Base-by-base conservation (phyloP, 805 yeast genomes). In the Pichia rugopelliculosa region DNA sequence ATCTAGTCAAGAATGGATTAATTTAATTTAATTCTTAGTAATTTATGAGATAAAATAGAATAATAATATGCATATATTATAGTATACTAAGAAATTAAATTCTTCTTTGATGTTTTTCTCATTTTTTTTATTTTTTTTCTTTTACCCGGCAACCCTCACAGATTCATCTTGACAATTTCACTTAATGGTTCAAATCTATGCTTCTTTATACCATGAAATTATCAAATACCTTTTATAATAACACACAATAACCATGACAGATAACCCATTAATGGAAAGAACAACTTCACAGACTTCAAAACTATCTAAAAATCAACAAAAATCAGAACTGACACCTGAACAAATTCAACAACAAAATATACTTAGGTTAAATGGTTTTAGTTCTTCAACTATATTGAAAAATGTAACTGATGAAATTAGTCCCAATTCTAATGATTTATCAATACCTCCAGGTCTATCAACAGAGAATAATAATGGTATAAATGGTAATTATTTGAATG, bases 251-350 rank as follows among this genome's bases (percentile, higher is more conserved):
- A 36, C 15, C 6, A 24, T 27, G 41, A 44, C 17, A 18, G 36
- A 22, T n/a, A 6, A 2, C 33, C 41, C 36, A 30, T n/a, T 45
- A 40, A 22, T 43, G 22, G 45, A 53, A 39, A 40, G 46, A 27
- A 40, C 53, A 21, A 53, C 22, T 4, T 53, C 45, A 36, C 45
- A 38, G 12, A 36, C 44, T 26, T 42, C 45, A 23, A 36, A 40
- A 34, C 39, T 44, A 7, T 50, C 50, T 25, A 55, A 56, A 26
- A 58, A 51, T 41, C 64, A 55, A 39, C 60, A 53, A 39, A 54
- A 51, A 44, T 48, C 52, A 20, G 47, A 45, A 33, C n/a, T 51
- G 13, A 46, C 55, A 10, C 46, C 49, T 12, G 55, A 51, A 26
- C 54, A 53, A 27, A 48, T 51, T 10, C 52, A 51, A 25, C 55